Base-by-base conservation (phyloP, 1,284 basidiomycete species). In the Xerocomus nothofagi region DNA sequence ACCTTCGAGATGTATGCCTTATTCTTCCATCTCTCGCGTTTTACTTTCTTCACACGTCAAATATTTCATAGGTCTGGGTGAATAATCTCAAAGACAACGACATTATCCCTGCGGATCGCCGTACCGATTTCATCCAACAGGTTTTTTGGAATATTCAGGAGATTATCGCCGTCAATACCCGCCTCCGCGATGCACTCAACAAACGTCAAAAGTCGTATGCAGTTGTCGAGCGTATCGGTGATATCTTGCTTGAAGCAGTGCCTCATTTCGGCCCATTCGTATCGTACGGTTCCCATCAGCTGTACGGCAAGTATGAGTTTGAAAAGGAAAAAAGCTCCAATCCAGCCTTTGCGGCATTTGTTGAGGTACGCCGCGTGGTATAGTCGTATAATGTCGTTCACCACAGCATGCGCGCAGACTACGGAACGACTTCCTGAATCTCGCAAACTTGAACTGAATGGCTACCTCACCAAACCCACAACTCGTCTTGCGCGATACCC, bases 101-200 rank as follows among this genome's bases (percentile, higher is more conserved):
- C 50, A 79, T 93, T 63, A 88, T 98, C 48, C 86, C 93, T 1
- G 76, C 81, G 34, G 74, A 81, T 1, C 80, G 91, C 41, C 83
- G 93, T 20, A 84, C 87, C 31, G 89, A 93, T 63, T 98, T 99
- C 69, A 78, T 98, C 31, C 81, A 86, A 30, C 93, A 97, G 66
- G 94, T 99, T 29, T 99, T 99, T 69, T 98, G 96, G 96, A 99
- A 99, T 69, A 80, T 98, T 12, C 82, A 89, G 59, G 95, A 98
- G 59, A 95, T 99, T 59, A 88, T 98, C 55, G 80, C 84, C 0
- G 94, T 98, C 56, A 98, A 97, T 69, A 89, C 81, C 2, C 81
- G 88, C 27, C 78, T 99, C 11, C 85, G 92, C 6, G 97, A 99
- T 63, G 85, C 91, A n/a, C 80, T 99, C 46, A 93, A 86, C 55